phyloP scores from a whole-genome alignment of 768 basidiomycete species.

The Macrolepiota dolichaula region DNA sequence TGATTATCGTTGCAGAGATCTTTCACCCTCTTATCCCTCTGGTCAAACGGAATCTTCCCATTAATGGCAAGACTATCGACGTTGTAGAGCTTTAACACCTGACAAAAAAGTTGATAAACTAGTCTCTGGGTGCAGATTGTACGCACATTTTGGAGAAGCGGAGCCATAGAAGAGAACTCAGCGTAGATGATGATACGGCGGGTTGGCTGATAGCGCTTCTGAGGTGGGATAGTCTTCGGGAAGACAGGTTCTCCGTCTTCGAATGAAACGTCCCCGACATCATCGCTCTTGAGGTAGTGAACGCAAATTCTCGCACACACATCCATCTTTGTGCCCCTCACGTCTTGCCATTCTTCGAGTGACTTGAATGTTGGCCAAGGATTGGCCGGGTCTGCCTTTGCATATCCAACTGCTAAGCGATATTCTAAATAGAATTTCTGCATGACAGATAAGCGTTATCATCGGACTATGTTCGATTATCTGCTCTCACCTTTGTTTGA shows the following conservation, averaged over 20 bases:
- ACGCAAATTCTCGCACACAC: neutral
- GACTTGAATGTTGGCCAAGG: slow-evolving; percentile 8
- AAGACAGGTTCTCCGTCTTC: neutral
- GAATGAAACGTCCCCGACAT: neutral
- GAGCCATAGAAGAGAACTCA: too few species aligned
- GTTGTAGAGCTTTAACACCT: too few species aligned
- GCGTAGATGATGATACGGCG: slow-evolving; percentile 12
- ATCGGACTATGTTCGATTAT: neutral
- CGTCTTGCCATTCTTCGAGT: slow-evolving; percentile 12
- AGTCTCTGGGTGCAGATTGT: too few species aligned
- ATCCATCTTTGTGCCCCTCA: slow-evolving; percentile 18
- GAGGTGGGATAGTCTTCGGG: neutral
- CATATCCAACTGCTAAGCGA: too few species aligned
- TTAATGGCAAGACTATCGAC: too few species aligned
- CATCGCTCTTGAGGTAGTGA: slow-evolving; percentile 4
- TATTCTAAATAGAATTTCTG: slow-evolving; percentile 19
- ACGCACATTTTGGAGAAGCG: too few species aligned
- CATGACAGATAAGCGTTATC: neutral
- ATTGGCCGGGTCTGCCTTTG: neutral
- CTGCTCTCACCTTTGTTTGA: neutral
- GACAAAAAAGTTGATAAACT: too few species aligned
- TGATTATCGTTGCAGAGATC: too few species aligned
- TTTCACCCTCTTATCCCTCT: too few species aligned
- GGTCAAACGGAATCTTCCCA: too few species aligned
- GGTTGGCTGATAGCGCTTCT: neutral